These are phyloP conservation scores for Picea glauca DNA, from an alignment of 75 land plant genomes.

Conservation along the genomic window DNA sequence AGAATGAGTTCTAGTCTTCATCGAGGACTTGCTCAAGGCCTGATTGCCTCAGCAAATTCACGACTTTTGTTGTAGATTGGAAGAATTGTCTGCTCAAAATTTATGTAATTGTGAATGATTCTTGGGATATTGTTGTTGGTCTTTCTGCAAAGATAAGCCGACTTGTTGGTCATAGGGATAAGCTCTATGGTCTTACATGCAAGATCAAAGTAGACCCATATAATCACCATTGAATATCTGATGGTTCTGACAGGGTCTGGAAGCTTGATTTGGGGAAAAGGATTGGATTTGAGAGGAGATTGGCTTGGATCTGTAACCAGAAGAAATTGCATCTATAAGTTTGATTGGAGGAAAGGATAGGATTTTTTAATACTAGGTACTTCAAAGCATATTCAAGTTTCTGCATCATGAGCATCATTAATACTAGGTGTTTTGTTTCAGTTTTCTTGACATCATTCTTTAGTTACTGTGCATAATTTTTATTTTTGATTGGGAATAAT, in stretches of 20 bases:
- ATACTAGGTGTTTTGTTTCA: background rate
- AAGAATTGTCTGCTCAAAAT: slow-evolving; percentile 21
- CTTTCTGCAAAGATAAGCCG: slow-evolving; percentile 21
- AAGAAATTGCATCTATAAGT: background rate
- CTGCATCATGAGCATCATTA: background rate
- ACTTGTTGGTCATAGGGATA: slow-evolving; percentile 14
- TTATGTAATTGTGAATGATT: slow-evolving; percentile 6
- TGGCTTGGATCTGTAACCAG: slow-evolving; percentile 2
- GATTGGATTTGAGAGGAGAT: background rate
- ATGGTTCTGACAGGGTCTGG: slow-evolving; percentile 25
- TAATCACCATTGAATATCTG: slow-evolving; percentile 19
- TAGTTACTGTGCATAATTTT: background rate
- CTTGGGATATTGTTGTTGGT: slow-evolving; percentile 12
- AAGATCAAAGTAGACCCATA: slow-evolving; percentile 24
- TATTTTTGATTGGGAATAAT: background rate
- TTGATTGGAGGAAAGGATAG: background rate
- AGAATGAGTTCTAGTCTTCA: slow-evolving; percentile 10
- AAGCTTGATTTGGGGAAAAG: slow-evolving; percentile 17
- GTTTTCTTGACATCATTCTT: background rate
- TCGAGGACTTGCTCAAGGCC: slow-evolving; percentile 19
- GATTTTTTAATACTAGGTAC: no score
- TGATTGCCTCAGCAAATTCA: slow-evolving; percentile 11
- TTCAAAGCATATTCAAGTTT: no score
- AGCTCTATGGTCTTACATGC: slow-evolving; percentile 22
- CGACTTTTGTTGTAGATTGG: slow-evolving; percentile 22